A percentile compares a stretch with the other conserved stretches of the same genome.
These are phyloP conservation scores for Talaromyces amestolkiae DNA, from an alignment of 2,329 filamentous ascomycete genomes.

Conservation along the genomic window DNA sequence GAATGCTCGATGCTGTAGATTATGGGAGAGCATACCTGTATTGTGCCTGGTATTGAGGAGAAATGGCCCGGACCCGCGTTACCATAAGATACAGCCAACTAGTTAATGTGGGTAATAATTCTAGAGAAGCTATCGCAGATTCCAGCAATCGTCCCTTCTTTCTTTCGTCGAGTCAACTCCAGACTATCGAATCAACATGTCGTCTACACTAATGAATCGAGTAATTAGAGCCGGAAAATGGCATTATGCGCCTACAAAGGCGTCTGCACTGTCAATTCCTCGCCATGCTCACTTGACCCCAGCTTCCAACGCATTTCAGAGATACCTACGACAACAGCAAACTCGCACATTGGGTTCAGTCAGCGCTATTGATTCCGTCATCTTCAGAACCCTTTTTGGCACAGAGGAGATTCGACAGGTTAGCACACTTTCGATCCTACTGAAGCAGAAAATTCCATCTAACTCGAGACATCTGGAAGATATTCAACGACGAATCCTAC, in stretches of 20 bases:
- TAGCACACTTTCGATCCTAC: background rate
- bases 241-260: background rate
- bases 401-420: constrained; percentile 50
- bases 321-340: background rate
- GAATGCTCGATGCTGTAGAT: background rate
- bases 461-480: constrained; percentile 23
- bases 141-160: background rate
- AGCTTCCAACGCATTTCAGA: background rate
- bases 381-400: constrained; percentile 54
- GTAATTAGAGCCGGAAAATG: background rate
- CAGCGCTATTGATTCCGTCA: constrained; percentile 47
- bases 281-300: background rate
- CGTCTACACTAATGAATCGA: background rate
- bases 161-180: background rate
- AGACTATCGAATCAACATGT: background rate
- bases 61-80: background rate
- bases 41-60: background rate
- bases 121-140: background rate
- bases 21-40: background rate
- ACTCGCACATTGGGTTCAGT: constrained; percentile 42
- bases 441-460: background rate
- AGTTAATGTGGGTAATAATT: background rate
- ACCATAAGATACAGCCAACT: background rate
- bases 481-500: constrained; percentile 53
- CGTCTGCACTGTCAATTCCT: background rate